Base-by-base conservation (phyloP, 176 grass and related monocot species). In the Thinopyrum elongatum region DNA sequence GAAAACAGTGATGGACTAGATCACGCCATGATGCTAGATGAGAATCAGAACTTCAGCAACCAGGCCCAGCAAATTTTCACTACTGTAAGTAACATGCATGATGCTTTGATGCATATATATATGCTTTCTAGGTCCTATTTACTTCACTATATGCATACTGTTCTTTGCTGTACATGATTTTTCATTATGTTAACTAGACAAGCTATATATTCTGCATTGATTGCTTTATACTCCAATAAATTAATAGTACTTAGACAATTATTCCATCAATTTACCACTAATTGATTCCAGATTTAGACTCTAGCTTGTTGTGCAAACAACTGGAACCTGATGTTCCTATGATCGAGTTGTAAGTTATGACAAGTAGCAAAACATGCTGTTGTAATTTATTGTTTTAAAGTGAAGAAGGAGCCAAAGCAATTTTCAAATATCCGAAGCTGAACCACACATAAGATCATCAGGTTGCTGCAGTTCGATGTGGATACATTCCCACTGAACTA, bases 1-100 rank as follows among this genome's bases (percentile, higher is more conserved):
- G 55, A 81, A 34, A 69, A 76, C 49, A 84, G 76, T 19, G 76
- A 84, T 72, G 85, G 80, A 76, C 36, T 22, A 1, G 85, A 84
- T 53, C 67, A 65, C 7, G 23, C 53, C 23, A 53, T 5, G 13
- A 64, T 5, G 13, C 70, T 28, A 63, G 15, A 26, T 22, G 70
- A 70, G 77, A 58, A 28, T 28, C 17, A 59, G 62, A 80, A 75
- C 51, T 19, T 77, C 64, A 80, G 49, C 10, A 80, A 62, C 21
- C 49, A 81, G n/a, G 23, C 31, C 8, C 26, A 29, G 51, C 62
- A 13, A 12, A n/a, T 34, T 69, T 29, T 51, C 30, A 69, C 26
- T 70, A 17, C 15, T 62, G 72, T 61, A 34, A 70, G 72, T 71
- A 70, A 63, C 17, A 51, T 51, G 47, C 29, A 67, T 0, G 3